Evolutionary conservation across 495 filamentous ascomycete species (phyloP), one percentile per base, ranked within the genome.

Genomic region (Rostrohypoxylon terebratum): DNA sequence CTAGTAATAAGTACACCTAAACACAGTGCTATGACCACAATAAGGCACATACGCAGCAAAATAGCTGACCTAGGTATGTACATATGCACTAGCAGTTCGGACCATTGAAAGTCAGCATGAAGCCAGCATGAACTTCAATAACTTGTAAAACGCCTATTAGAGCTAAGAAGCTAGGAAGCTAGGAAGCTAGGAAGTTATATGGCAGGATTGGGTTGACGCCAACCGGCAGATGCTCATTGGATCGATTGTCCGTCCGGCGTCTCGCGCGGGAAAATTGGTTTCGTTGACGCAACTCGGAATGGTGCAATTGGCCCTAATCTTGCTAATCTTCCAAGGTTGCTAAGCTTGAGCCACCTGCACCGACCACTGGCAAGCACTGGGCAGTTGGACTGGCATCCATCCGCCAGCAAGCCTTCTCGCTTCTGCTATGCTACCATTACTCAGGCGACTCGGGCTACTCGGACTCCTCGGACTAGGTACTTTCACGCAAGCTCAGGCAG

Each of bases 141-240:
- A 42, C 55, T 33, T 36, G 21, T 45, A 55, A 62, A 63, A 63
- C 36, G 55, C 38, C 21, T 53, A 21, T 42, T 47, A 55, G 34
- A 60, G 45, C 38, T 42, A 42, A 13, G 38, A 14, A 11, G 6
- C 33, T 57, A 45, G 25, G 14, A 16, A 36, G 28, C n/a, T 42
- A 42, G 38, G 38, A 14, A 11, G 6, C 33, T 57, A 45, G 25
- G 14, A 16, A 36, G 28, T 34, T 34, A 34, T 42, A 54, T 36
- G 57, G 40, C 45, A 61, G 53, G 36, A 68, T 66, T 55, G 31
- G 60, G 55, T 73, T 68, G 58, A 73, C 71, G 71, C 71, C 71
- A 73, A 62, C 71, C 71, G 71, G 66, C 66, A 74, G 71, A 69
- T 70, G 66, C 45, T 74, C 58, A 69, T 74, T 74, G 71, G 71